phyloP scores from a whole-genome alignment of 2,329 filamentous ascomycete species.

The Diplodia sapinea region DNA sequence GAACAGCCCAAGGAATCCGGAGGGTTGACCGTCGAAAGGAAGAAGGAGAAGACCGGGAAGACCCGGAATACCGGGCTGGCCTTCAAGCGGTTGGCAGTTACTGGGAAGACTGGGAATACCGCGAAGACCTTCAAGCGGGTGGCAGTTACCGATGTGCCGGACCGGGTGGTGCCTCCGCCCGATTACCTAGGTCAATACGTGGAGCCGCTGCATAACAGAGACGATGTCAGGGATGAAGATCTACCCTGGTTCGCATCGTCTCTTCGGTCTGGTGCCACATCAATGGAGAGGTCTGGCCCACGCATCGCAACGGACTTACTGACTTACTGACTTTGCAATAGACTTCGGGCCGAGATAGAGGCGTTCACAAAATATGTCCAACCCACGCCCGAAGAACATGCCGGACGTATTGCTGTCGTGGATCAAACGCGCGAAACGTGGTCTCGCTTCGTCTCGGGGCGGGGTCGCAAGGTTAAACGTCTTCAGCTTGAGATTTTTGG shows the following conservation, averaged over 20 bases:
- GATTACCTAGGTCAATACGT: conserved; percentile 20
- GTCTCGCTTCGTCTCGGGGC: conserved; percentile 34
- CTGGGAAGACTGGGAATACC: too few relatives aligned
- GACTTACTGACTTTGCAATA: conserved; percentile 10
- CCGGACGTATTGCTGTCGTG: conserved; percentile 45
- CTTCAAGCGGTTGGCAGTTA: too few relatives aligned
- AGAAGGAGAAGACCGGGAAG: too few relatives aligned
- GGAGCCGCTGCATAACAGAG: conserved; percentile 1
- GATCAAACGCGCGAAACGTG: conserved; percentile 31
- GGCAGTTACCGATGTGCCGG: too few relatives aligned
- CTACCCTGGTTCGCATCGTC: conserved; percentile 24
- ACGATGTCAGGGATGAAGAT: not conserved
- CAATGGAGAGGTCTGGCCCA: conserved; percentile 4
- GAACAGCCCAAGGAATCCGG: not conserved
- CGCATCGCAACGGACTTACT: not conserved
- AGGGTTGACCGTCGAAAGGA: too few relatives aligned
- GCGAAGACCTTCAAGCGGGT: too few relatives aligned
- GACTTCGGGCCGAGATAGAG: conserved; percentile 54
- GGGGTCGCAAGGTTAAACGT: rapidly evolving
- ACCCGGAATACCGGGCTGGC: not conserved
- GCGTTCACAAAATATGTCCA: conserved; percentile 54
- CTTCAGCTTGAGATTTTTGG: conserved; percentile 55
- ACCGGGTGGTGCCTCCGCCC: not conserved
- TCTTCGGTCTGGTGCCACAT: not conserved
- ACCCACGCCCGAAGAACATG: conserved; percentile 52